Percentiles rank a stretch among this genome's conserved stretches.
These are phyloP conservation scores for Irineochytrium annulatum DNA, from an alignment of 192 early-diverging fungal species.

Conservation along the genomic window DNA sequence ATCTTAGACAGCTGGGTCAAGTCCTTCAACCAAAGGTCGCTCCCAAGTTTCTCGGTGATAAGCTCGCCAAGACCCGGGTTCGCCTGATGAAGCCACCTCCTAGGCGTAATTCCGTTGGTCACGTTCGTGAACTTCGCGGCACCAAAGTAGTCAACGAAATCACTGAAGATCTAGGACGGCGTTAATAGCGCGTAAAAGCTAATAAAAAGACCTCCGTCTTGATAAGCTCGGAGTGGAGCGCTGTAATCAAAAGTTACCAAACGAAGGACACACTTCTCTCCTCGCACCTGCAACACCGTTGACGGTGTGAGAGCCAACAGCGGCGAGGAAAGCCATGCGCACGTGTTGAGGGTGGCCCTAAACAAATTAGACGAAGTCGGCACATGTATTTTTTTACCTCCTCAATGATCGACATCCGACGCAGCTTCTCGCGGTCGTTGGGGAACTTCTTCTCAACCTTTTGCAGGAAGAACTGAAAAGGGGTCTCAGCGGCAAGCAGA, in stretches of 20 bases:
- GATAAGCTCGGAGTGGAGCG: constrained; percentile 46
- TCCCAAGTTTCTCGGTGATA: constrained; percentile 77
- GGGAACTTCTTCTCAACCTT: constrained; percentile 82
- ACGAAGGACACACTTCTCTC: not conserved
- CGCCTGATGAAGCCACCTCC: constrained; percentile 92
- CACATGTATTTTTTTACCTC: no score
- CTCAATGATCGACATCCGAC: constrained; percentile 91
- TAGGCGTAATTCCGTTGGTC: constrained; percentile 96
- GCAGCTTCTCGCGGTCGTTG: constrained; percentile 73
- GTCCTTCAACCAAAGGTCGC: constrained; percentile 66
- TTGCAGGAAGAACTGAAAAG: constrained; percentile 81
- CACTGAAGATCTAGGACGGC: constrained; percentile 72
- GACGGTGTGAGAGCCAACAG: constrained; percentile 89
- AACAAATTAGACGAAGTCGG: no score
- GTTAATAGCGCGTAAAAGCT: no score
- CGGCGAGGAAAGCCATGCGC: constrained; percentile 96
- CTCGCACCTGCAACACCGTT: constrained; percentile 93
- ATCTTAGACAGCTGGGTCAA: constrained; percentile 60
- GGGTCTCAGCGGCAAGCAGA: not conserved
- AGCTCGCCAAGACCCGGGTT: constrained; percentile 82
- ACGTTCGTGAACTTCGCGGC: constrained; percentile 89
- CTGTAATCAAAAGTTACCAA: constrained; percentile 1
- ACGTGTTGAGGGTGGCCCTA: constrained; percentile 83
- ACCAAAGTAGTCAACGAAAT: constrained; percentile 88
- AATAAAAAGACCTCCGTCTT: constrained; percentile 24